These are phyloP conservation scores for Penicillium paneum DNA, from an alignment of 2,329 filamentous ascomycete species.

Conservation along the genomic window DNA sequence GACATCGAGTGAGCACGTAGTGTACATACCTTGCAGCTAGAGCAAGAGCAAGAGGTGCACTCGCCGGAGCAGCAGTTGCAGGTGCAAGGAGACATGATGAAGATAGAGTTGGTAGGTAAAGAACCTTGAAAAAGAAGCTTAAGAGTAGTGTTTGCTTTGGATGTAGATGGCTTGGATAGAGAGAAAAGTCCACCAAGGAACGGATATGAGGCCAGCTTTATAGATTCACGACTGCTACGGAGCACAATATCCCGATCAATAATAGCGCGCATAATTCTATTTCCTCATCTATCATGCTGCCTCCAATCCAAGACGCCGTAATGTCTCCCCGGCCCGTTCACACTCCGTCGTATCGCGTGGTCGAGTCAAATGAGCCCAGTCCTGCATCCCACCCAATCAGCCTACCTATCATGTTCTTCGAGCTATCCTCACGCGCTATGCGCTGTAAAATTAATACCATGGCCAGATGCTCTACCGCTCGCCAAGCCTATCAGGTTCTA, in stretches of 20 bases:
- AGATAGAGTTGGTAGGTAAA: conserved; percentile 17
- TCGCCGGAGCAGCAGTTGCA: conserved; percentile 41
- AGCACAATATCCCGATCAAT: not conserved
- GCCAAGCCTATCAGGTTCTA: conserved; percentile 5
- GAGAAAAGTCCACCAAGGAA: not conserved
- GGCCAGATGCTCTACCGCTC: conserved; percentile 13
- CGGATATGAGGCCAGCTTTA: conserved; percentile 16
- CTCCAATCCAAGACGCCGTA: conserved; percentile 11
- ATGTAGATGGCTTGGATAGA: conserved; percentile 1
- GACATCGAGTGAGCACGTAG: not conserved
- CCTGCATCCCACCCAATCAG: conserved; percentile 6
- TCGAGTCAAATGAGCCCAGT: conserved; percentile 20
- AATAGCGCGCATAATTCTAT: not conserved
- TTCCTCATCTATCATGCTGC: not conserved
- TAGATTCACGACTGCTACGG: conserved; percentile 4
- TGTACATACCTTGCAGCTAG: conserved; percentile 35
- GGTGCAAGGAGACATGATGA: conserved; percentile 41
- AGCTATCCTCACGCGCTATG: conserved; percentile 19
- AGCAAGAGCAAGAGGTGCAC: conserved; percentile 42
- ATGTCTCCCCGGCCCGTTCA: conserved; percentile 2
- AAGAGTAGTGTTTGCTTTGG: not conserved
- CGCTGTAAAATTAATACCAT: conserved; percentile 6
- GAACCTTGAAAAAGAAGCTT: conserved; percentile 12
- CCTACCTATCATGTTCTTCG: conserved; percentile 1
- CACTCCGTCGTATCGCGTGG: conserved; percentile 19